phyloP scores from a whole-genome alignment of 371 early-diverging fungal species.

The Haplosporangium sp. region DNA sequence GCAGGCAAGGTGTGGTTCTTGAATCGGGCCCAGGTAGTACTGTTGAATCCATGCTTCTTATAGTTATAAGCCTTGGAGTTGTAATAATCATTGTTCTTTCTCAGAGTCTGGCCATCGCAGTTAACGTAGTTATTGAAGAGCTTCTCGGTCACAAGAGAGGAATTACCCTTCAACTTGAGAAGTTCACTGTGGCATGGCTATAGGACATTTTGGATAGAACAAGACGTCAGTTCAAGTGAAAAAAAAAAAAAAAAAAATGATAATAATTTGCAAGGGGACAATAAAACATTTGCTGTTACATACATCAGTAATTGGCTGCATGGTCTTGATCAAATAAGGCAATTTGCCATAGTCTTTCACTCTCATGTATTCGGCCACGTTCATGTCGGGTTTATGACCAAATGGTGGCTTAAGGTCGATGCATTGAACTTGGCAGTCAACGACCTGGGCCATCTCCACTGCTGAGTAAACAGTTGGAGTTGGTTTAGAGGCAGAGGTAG shows the following conservation, averaged over 20 bases:
- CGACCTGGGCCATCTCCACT: slow-evolving; percentile 33
- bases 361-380: slow-evolving; percentile 23
- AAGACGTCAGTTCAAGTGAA: slow-evolving; percentile 16
- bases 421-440: slow-evolving; percentile 50
- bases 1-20: slow-evolving; percentile 37
- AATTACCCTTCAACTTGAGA: slow-evolving; percentile 19
- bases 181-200: slow-evolving; percentile 36
- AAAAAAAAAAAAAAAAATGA: neutral
- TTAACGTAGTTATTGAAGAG: slow-evolving; percentile 36
- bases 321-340: slow-evolving; percentile 36
- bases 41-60: slow-evolving; percentile 42
- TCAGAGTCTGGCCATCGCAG: slow-evolving; percentile 50
- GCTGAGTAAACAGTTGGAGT: neutral
- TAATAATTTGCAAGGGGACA: too few relatives aligned
- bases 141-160: slow-evolving; percentile 28
- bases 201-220: slow-evolving; percentile 2
- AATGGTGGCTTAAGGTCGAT: slow-evolving; percentile 26
- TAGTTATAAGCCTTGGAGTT: slow-evolving; percentile 33
- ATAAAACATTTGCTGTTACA: slow-evolving; percentile 22
- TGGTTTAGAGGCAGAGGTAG: slow-evolving; percentile 17
- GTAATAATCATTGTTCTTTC: slow-evolving; percentile 40
- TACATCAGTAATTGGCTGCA: slow-evolving; percentile 9
- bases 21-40: slow-evolving; percentile 33
- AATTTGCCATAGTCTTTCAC: slow-evolving; percentile 31
- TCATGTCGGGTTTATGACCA: slow-evolving; percentile 19